Evolutionary conservation across 371 early-diverging fungal genomes (phyloP).

Genomic region (Choanephora cucurbitarum): DNA sequence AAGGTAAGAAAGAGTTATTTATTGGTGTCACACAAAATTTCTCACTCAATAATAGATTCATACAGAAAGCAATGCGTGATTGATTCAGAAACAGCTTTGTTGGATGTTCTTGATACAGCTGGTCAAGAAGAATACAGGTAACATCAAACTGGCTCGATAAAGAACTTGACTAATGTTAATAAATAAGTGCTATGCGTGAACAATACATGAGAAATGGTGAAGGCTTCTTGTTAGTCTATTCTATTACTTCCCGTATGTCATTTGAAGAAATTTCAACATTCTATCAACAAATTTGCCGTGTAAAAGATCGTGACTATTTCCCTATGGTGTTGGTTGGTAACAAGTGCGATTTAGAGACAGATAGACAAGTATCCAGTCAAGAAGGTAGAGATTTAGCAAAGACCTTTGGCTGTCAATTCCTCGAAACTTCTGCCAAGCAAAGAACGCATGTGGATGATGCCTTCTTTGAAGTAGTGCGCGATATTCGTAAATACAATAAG

Average conservation of each 20-base stretch:
- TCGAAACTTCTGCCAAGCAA: conserved; percentile 91
- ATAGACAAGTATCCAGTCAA: conserved; percentile 58
- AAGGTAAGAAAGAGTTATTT: conserved; percentile 46
- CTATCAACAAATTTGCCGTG: conserved; percentile 77
- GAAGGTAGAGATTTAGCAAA: conserved; percentile 37
- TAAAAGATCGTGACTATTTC: conserved; percentile 81
- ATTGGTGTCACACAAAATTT: background rate
- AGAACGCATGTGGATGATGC: conserved; percentile 91
- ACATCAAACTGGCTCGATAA: background rate
- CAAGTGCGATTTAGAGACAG: conserved; percentile 89
- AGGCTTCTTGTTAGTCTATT: conserved; percentile 51
- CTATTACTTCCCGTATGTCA: conserved; percentile 73
- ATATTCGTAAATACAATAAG: conserved; percentile 49
- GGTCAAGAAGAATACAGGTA: conserved; percentile 91
- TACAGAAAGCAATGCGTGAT: conserved; percentile 89
- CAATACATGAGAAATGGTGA: conserved; percentile 82
- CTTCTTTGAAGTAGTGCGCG: conserved; percentile 86
- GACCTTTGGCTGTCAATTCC: conserved; percentile 35
- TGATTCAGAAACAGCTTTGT: conserved; percentile 78
- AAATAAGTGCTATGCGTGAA: conserved; percentile 75
- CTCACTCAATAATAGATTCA: conserved; percentile 70
- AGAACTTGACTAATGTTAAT: background rate
- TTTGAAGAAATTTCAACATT: conserved; percentile 83
- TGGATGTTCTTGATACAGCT: conserved; percentile 94
- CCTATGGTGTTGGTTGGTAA: conserved; percentile 96